Evolutionary conservation across 805 yeast species (phyloP).

Genomic region (Millerozyma acaciae): DNA sequence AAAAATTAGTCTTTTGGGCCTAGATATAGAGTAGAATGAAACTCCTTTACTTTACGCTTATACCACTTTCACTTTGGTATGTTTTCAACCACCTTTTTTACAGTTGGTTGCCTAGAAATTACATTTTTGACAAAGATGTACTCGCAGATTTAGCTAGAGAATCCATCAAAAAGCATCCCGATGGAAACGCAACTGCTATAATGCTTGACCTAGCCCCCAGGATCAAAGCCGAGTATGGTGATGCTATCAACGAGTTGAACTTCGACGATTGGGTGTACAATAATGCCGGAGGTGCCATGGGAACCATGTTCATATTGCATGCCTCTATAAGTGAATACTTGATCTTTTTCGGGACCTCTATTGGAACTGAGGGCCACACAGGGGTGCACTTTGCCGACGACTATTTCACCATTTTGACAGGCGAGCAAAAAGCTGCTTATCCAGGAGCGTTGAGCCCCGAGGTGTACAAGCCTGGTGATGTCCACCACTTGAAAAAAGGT

Average conservation of each 20-base stretch:
- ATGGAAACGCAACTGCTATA: conserved; percentile 58
- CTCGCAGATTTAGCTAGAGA: conserved; percentile 57
- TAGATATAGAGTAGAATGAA: conserved; percentile 21
- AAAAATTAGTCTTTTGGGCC: no score
- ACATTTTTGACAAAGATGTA: conserved; percentile 63
- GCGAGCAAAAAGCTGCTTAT: conserved; percentile 70
- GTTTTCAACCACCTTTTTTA: conserved; percentile 30
- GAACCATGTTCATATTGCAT: conserved; percentile 89
- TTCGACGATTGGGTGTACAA: conserved; percentile 91
- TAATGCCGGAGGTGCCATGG: conserved; percentile 99
- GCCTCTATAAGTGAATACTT: conserved; percentile 92
- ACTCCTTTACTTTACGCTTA: conserved; percentile 18
- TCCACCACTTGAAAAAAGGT: conserved; percentile 76
- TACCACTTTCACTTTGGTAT: conserved; percentile 22
- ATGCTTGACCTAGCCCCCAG: conserved; percentile 58
- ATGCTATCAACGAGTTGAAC: conserved; percentile 64
- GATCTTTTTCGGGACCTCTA: conserved; percentile 88
- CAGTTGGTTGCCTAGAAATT: conserved; percentile 68
- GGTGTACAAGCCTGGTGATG: conserved; percentile 82
- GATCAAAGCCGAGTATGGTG: conserved; percentile 66
- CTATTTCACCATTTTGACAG: conserved; percentile 85
- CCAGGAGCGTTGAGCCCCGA: conserved; percentile 64
- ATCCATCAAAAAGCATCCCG: conserved; percentile 51
- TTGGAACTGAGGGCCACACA: conserved; percentile 94
- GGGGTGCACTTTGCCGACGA: conserved; percentile 98